These are phyloP conservation scores for Daldinia sp. DNA, from an alignment of 2,329 filamentous ascomycete species.

Conservation along the genomic window DNA sequence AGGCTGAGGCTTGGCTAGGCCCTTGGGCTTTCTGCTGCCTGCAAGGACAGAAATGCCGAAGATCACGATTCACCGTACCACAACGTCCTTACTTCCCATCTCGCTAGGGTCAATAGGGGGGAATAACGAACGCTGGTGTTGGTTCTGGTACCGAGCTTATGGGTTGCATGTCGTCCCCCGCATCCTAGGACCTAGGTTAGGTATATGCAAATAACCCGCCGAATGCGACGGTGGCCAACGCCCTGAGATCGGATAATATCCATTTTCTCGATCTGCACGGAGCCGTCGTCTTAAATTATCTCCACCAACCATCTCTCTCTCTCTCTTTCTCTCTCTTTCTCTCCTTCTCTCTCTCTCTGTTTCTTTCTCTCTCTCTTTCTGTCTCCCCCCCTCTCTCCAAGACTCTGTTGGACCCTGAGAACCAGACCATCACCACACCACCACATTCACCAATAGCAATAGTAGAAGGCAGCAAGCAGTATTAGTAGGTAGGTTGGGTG, in stretches of 20 bases:
- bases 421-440: too few relatives aligned
- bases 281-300: background rate
- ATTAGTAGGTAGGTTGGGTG: too few relatives aligned
- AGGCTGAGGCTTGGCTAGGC: too few relatives aligned
- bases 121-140: constrained; percentile 1
- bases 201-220: background rate
- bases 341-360: too few relatives aligned
- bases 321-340: too few relatives aligned
- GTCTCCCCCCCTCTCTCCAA: too few relatives aligned
- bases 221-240: background rate
- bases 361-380: too few relatives aligned
- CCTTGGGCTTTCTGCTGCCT: too few relatives aligned
- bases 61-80: background rate
- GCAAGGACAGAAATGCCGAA: constrained; percentile 19
- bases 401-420: background rate
- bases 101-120: constrained; percentile 21
- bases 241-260: background rate
- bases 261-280: background rate
- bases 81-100: constrained; percentile 7
- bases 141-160: constrained; percentile 13
- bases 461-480: too few relatives aligned
- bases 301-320: background rate
- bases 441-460: too few relatives aligned
- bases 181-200: too few relatives aligned
- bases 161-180: constrained; percentile 24